phyloP scores from a whole-genome alignment of 2,329 filamentous ascomycete genomes.

The Ophiostoma sp. region DNA sequence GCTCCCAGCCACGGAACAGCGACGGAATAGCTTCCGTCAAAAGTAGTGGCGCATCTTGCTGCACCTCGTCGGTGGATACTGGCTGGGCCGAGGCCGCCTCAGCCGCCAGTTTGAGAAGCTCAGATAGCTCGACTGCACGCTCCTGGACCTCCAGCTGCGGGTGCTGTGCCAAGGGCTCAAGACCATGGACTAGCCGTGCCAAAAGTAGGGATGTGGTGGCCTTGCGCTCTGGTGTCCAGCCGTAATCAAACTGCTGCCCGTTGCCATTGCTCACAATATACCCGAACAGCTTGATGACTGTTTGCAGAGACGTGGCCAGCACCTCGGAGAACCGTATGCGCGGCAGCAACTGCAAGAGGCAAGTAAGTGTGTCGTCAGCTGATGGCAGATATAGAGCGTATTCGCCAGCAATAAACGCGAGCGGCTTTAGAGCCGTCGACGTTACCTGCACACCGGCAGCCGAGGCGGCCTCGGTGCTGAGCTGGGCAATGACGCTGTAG shows the following conservation, averaged over 20 bases:
- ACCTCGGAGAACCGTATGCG: conserved; percentile 56
- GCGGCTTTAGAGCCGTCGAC: conserved; percentile 65
- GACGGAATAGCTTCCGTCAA: conserved; percentile 87
- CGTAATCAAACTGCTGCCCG: conserved; percentile 31
- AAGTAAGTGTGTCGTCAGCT: conserved; percentile 66
- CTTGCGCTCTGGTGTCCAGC: conserved; percentile 71
- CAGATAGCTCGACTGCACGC: conserved; percentile 84
- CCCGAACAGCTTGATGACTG: conserved; percentile 79
- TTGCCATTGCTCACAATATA: conserved; percentile 61
- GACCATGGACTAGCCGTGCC: conserved; percentile 72
- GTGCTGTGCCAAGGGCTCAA: conserved; percentile 74
- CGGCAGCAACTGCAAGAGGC: conserved; percentile 63
- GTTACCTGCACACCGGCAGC: conserved; percentile 48
- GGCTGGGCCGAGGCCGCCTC: conserved; percentile 71
- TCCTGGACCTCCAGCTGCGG: conserved; percentile 93
- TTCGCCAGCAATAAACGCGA: conserved; percentile 84
- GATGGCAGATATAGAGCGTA: conserved; percentile 67
- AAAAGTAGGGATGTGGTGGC: conserved; percentile 71
- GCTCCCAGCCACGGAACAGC: conserved; percentile 76
- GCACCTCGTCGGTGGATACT: conserved; percentile 46
- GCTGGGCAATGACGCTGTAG: conserved; percentile 64
- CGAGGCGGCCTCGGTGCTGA: conserved; percentile 47
- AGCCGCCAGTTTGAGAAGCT: conserved; percentile 78
- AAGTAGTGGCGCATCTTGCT: conserved; percentile 70
- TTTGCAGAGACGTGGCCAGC: conserved; percentile 76